Conservation (phyloP, 305 asterid genomes). For the Withania somnifera region DNA sequence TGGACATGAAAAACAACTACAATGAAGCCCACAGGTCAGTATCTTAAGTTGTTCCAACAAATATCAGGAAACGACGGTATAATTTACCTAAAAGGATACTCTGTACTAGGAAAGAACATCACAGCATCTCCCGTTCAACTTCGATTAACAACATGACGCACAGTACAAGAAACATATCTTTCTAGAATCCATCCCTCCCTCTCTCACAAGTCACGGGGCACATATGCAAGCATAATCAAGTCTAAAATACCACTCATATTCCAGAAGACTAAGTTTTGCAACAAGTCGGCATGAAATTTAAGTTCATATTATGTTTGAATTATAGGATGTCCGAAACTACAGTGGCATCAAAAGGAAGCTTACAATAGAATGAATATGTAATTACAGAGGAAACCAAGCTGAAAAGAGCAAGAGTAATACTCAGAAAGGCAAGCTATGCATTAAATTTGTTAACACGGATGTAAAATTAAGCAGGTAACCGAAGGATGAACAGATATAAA, state of each 20-base stretch:
- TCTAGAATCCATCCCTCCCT: background rate
- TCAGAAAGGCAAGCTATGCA: background rate
- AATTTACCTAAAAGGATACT: background rate
- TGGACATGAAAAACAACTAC: background rate
- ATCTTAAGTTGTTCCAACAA: background rate
- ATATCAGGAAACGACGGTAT: background rate
- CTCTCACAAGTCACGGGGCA: background rate
- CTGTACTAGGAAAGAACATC: background rate
- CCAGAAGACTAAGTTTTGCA: background rate
- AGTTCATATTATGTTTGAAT: background rate
- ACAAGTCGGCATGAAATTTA: background rate
- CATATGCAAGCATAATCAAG: background rate
- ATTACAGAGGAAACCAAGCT: background rate
- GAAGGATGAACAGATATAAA: background rate
- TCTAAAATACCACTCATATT: background rate
- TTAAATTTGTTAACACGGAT: background rate
- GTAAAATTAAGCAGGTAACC: background rate
- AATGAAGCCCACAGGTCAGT: background rate
- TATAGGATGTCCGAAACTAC: background rate
- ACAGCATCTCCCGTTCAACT: background rate
- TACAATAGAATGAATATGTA: background rate
- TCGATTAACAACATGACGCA: background rate
- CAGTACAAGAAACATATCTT: background rate
- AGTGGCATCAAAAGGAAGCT: background rate
- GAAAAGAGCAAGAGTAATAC: background rate